A percentile compares a stretch with the other conserved stretches of the same genome.
Evolutionary conservation across 331 rosid species (phyloP).

Genomic region (Quercus phellos): DNA sequence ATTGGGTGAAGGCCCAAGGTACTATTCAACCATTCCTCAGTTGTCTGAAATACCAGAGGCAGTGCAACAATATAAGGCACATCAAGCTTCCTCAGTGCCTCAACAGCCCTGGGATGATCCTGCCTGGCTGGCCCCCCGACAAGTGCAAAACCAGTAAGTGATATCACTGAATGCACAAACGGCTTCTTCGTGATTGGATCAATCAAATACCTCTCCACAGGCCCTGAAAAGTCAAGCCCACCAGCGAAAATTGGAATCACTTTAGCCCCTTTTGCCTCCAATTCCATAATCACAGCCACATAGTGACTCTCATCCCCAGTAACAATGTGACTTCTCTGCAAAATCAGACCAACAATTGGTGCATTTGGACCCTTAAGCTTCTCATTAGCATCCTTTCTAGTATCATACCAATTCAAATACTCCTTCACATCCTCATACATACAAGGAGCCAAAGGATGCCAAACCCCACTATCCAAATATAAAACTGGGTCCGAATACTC

Average conservation of each 20-base stretch:
- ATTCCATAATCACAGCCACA: conserved; percentile 93
- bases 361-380: conserved; percentile 64
- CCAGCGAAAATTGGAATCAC: conserved; percentile 93
- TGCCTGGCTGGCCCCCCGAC: conserved; percentile 99
- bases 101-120: conserved; percentile 90
- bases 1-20: conserved; percentile 94
- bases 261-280: conserved; percentile 90
- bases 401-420: conserved; percentile 93
- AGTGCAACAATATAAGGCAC: conserved; percentile 96
- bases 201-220: conserved; percentile 79
- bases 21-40: conserved; percentile 96
- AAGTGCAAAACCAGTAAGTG: conserved; percentile 93
- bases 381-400: conserved; percentile 85
- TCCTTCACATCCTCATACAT: conserved; percentile 97
- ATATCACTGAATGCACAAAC: conserved; percentile 64
- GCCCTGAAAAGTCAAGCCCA: conserved; percentile 90
- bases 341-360: conserved; percentile 61
- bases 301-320: conserved; percentile 96
- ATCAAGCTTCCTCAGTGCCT: conserved; percentile 78
- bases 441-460: conserved; percentile 98
- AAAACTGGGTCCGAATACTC: conserved; percentile 88
- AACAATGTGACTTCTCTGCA: conserved; percentile 96
- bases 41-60: conserved; percentile 93
- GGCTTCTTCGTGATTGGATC: conserved; percentile 81
- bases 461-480: conserved; percentile 79